Evolutionary conservation across 805 yeast genomes (phyloP).

Genomic region (Pichia cephalocereana): DNA sequence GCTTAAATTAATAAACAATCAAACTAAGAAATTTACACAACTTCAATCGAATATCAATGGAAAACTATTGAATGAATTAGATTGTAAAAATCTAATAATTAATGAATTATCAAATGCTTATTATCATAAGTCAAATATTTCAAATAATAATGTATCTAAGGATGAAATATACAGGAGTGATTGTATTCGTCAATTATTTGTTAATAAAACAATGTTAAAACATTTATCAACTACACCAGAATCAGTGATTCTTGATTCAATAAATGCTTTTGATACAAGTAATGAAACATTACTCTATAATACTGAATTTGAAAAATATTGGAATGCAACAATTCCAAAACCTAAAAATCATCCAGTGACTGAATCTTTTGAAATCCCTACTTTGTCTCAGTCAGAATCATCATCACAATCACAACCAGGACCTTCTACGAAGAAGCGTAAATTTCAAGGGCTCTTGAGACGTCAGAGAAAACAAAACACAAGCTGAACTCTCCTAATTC

Average conservation of each 20-base stretch:
- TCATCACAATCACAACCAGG: not conserved
- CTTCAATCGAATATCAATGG: not conserved
- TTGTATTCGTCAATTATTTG: not conserved
- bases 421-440: not conserved
- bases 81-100: conserved; percentile 2
- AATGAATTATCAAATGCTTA: conserved; percentile 1
- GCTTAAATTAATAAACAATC: not conserved
- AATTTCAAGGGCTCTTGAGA: conserved; percentile 6
- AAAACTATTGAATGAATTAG: not conserved
- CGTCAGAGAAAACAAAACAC: not conserved
- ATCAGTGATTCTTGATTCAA: not conserved
- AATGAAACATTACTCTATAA: not conserved
- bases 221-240: not conserved
- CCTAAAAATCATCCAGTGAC: not conserved
- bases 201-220: not conserved
- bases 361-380: not conserved
- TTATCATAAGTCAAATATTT: not conserved
- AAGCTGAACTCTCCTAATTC: not conserved
- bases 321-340: not conserved
- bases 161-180: not conserved
- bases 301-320: not conserved
- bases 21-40: not conserved
- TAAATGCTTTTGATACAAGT: not conserved
- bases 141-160: not conserved
- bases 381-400: not conserved